phyloP scores from a whole-genome alignment of 768 basidiomycete genomes.

The Boletus coccyginus region DNA sequence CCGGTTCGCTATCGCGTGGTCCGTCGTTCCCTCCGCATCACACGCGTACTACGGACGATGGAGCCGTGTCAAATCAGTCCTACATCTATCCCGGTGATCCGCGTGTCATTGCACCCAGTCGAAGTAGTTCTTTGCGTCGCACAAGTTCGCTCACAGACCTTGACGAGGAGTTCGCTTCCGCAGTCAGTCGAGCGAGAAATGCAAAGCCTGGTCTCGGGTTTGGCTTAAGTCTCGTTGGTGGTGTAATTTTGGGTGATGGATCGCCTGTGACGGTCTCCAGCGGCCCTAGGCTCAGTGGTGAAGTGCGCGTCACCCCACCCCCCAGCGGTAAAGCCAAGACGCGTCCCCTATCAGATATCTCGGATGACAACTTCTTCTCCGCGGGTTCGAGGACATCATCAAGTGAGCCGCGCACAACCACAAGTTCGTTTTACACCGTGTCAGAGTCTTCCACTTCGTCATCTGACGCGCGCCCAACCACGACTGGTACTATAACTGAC shows the following conservation, averaged over 20 bases:
- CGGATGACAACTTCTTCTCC: slow-evolving; percentile 49
- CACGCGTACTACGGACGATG: slow-evolving; percentile 71
- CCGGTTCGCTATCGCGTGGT: slow-evolving; percentile 37
- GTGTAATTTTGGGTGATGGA: slow-evolving; percentile 45
- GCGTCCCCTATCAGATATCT: slow-evolving; percentile 31
- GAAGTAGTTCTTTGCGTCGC: slow-evolving; percentile 54
- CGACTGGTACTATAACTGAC: slow-evolving; percentile 35
- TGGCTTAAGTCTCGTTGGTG: slow-evolving; percentile 40
- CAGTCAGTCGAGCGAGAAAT: slow-evolving; percentile 39
- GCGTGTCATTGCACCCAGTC: slow-evolving; percentile 68
- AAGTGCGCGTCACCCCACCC: slow-evolving; percentile 45
- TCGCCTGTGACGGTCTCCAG: slow-evolving; percentile 75
- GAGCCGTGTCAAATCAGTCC: slow-evolving; percentile 58
- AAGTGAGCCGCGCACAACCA: slow-evolving; percentile 26
- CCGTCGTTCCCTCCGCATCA: slow-evolving; percentile 58
- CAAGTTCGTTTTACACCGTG: slow-evolving; percentile 36
- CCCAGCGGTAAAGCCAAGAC: slow-evolving; percentile 37
- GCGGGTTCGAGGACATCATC: slow-evolving; percentile 36
- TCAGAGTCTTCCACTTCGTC: slow-evolving; percentile 31
- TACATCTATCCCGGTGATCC: slow-evolving; percentile 73
- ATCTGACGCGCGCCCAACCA: slow-evolving; percentile 27
- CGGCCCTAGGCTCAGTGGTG: slow-evolving; percentile 46
- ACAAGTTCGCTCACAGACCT: slow-evolving; percentile 79
- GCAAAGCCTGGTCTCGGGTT: slow-evolving; percentile 43
- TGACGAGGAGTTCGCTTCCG: slow-evolving; percentile 55